Evolutionary conservation across 305 asterid genomes (phyloP).

Genomic region (Solanum hybrid): DNA sequence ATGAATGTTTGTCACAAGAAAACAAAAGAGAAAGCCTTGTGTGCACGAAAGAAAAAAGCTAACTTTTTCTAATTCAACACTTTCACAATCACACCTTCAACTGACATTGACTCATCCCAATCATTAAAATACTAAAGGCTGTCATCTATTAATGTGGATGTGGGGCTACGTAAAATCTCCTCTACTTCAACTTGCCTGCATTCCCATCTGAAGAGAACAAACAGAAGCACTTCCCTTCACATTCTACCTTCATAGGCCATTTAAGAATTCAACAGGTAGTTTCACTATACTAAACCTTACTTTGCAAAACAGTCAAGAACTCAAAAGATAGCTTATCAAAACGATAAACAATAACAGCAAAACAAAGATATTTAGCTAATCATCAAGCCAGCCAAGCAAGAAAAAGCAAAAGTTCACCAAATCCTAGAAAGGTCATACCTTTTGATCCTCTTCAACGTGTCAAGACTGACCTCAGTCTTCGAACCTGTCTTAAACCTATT

Average conservation of each 20-base stretch:
- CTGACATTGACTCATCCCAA: not conserved
- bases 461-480: slow-evolving; percentile 55
- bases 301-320: not conserved
- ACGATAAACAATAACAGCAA: not conserved
- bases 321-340: not conserved
- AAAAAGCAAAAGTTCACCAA: not conserved
- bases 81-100: not conserved
- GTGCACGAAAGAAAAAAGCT: too few relatives aligned
- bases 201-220: not conserved
- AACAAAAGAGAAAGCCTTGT: not conserved
- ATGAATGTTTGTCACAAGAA: not conserved
- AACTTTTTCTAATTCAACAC: not conserved
- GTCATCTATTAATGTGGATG: not conserved
- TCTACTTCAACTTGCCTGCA: not conserved
- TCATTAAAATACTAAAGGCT: not conserved
- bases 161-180: not conserved
- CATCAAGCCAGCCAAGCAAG: not conserved
- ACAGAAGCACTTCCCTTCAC: not conserved
- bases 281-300: not conserved
- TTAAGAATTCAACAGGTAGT: not conserved
- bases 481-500: slow-evolving; percentile 54
- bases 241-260: not conserved
- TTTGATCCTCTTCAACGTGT: slow-evolving; percentile 63
- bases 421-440: slow-evolving; percentile 28
- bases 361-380: not conserved